Percentiles rank a stretch among this genome's conserved stretches.
Conservation (phyloP, 1,284 basidiomycete genomes). For the Malassezia pachydermatis region DNA sequence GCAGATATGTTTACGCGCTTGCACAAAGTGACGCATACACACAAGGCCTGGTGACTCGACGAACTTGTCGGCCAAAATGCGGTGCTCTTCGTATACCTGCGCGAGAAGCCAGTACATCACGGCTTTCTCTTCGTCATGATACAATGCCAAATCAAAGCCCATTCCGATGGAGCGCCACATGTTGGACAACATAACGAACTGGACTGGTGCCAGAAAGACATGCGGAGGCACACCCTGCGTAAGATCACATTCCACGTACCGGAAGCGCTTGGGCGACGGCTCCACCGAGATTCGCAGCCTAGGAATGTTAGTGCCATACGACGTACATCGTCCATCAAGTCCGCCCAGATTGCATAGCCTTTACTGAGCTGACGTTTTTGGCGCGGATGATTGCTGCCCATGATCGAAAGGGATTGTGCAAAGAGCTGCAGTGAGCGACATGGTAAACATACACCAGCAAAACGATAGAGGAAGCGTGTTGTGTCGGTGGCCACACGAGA, state of each 20-base stretch:
- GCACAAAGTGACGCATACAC: neutral
- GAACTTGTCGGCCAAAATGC: too few species aligned
- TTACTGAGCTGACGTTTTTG: conserved; percentile 15
- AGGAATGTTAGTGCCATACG: too few species aligned
- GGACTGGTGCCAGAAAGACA: neutral
- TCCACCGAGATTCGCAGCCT: neutral
- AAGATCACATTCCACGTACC: neutral
- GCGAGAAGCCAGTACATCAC: conserved; percentile 11
- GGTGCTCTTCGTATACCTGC: conserved; percentile 3
- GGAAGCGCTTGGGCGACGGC: neutral
- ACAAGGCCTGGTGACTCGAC: neutral
- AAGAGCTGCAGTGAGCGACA: too few species aligned
- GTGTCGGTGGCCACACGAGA: too few species aligned
- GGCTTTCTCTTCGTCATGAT: conserved; percentile 1
- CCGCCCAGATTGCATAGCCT: conserved; percentile 10
- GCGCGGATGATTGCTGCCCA: conserved; percentile 11
- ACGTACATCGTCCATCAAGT: conserved; percentile 7
- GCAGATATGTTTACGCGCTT: neutral
- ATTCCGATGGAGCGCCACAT: conserved; percentile 4
- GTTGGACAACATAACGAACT: neutral
- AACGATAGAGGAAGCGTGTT: conserved; percentile 10
- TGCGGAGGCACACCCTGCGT: neutral
- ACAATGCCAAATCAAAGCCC: conserved; percentile 14
- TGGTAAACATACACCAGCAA: too few species aligned
- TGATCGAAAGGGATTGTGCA: neutral